Percentiles rank a stretch among this genome's conserved stretches.
Evolutionary conservation across 495 filamentous ascomycete species (phyloP).

Genomic region (Cairneyella variabilis): DNA sequence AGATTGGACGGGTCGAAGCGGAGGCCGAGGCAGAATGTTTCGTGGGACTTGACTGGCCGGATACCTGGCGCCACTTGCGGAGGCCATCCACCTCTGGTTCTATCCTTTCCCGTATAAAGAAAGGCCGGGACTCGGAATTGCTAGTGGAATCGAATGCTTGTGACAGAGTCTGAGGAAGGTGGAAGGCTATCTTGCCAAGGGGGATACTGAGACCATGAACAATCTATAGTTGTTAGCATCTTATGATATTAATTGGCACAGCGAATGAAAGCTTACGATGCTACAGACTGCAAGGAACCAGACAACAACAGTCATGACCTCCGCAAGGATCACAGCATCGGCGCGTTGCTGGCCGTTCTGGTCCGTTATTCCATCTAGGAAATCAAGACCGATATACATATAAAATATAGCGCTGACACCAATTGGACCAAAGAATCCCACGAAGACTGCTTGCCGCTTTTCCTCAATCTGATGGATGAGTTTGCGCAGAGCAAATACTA

Average conservation of each 20-base stretch:
- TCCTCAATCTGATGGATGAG: conserved; percentile 76
- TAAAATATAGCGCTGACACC: conserved; percentile 89
- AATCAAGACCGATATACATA: conserved; percentile 71
- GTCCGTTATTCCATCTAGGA: conserved; percentile 50
- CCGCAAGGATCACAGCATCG: conserved; percentile 60
- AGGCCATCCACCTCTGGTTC: no score
- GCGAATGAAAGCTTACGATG: conserved; percentile 55
- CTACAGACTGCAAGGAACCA: conserved; percentile 86
- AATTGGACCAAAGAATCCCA: conserved; percentile 93
- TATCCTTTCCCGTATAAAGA: no score
- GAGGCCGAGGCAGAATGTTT: no score
- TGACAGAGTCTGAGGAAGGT: conserved; percentile 72
- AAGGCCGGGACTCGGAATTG: no score
- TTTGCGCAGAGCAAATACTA: conserved; percentile 66
- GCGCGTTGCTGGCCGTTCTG: conserved; percentile 56
- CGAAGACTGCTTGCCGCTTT: conserved; percentile 66
- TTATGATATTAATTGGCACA: background rate
- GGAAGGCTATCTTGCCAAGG: conserved; percentile 73
- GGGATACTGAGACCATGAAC: conserved; percentile 88
- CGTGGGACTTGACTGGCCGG: no score
- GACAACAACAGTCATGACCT: conserved; percentile 64
- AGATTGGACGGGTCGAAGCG: no score
- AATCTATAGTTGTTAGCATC: conserved; percentile 49
- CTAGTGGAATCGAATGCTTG: conserved; percentile 22
- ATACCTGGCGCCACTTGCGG: no score